A percentile compares a stretch with the other conserved stretches of the same genome.
Evolutionary conservation across 805 yeast species (phyloP).

Genomic region (Nakazawaea ishiwadae): DNA sequence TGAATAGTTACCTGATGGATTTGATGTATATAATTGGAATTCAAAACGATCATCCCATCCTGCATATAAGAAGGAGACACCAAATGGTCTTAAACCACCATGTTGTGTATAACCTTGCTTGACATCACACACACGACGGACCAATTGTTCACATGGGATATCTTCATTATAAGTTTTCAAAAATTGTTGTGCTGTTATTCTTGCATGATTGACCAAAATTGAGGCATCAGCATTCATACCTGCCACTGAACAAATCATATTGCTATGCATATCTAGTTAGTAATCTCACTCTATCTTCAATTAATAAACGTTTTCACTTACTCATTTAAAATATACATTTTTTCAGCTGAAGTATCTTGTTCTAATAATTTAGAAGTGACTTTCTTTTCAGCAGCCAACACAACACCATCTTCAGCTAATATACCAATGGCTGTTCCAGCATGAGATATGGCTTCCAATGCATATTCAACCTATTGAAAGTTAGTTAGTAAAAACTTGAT

Average conservation of each 20-base stretch:
- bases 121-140: constrained; percentile 83
- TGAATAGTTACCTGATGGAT: constrained; percentile 95
- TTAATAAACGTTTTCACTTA: constrained; percentile 17
- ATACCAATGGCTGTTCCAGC: constrained; percentile 84
- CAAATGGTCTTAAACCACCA: constrained; percentile 98
- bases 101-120: constrained; percentile 98
- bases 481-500: constrained; percentile 4
- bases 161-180: constrained; percentile 85
- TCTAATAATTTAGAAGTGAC: constrained; percentile 90
- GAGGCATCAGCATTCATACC: constrained; percentile 98
- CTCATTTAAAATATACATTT: constrained; percentile 81
- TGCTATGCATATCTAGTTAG: constrained; percentile 19
- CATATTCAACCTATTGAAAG: constrained; percentile 73
- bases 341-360: constrained; percentile 91
- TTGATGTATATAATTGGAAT: constrained; percentile 89
- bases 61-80: constrained; percentile 93
- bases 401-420: constrained; percentile 80
- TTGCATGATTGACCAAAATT: constrained; percentile 81
- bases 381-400: constrained; percentile 94
- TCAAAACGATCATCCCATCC: constrained; percentile 90
- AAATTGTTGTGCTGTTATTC: constrained; percentile 79
- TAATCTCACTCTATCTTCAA: too few relatives aligned
- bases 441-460: constrained; percentile 82
- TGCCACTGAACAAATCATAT: constrained; percentile 90
- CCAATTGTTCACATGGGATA: constrained; percentile 89